A percentile compares a stretch with the other conserved stretches of the same genome.
Conservation (phyloP, 1,284 basidiomycete species). For the Ganoderma sinense region DNA sequence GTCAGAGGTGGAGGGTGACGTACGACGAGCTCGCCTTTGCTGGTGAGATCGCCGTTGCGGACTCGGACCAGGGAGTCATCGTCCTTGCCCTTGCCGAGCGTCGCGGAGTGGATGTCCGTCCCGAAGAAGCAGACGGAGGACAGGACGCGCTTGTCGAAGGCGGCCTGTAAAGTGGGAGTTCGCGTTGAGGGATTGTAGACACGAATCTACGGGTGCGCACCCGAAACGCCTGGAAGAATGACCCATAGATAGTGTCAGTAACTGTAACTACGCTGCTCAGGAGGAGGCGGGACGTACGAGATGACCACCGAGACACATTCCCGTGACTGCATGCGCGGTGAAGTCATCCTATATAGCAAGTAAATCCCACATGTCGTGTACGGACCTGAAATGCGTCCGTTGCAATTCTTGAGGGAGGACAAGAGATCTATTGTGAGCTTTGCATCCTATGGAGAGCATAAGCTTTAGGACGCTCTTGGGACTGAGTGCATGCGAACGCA, state of each 20-base stretch:
- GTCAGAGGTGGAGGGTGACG: conserved; percentile 35
- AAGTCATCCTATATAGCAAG: not conserved
- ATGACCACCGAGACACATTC: conserved; percentile 89
- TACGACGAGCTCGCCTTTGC: conserved; percentile 86
- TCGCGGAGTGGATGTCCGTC: conserved; percentile 88
- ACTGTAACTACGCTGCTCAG: not conserved
- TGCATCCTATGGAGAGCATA: conserved; percentile 63
- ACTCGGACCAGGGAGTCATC: conserved; percentile 82
- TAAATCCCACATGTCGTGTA: conserved; percentile 5
- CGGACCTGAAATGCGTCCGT: conserved; percentile 85
- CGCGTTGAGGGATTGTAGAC: not conserved
- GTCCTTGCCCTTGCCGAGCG: conserved; percentile 84
- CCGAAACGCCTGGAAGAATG: conserved; percentile 56
- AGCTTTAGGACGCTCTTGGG: not conserved
- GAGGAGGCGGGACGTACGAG: conserved; percentile 56
- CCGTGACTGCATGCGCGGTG: conserved; percentile 61
- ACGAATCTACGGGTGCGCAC: conserved; percentile 41
- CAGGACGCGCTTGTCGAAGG: conserved; percentile 86
- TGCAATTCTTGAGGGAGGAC: conserved; percentile 79
- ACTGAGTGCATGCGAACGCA: conserved; percentile 37
- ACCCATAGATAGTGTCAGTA: not conserved
- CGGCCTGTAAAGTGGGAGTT: conserved; percentile 57
- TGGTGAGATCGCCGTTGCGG: conserved; percentile 74
- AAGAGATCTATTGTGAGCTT: conserved; percentile 81
- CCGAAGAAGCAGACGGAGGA: conserved; percentile 93